phyloP scores from a whole-genome alignment of 2,329 filamentous ascomycete genomes.

The Bipolaris oryzae region DNA sequence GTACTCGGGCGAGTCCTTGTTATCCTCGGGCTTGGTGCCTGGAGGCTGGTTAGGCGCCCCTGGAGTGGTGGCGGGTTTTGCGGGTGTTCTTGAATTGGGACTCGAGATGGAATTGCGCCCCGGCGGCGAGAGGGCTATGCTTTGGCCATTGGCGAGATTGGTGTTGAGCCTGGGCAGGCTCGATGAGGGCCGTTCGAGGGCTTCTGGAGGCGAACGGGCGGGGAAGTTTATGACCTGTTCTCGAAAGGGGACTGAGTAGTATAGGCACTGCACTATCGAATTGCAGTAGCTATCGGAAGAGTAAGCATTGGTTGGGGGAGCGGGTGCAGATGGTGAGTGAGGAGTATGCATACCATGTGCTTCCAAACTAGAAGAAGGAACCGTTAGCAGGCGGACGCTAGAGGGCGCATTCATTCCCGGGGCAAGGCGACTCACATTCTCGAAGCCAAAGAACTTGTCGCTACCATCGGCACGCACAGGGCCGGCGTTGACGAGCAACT shows the following conservation, averaged over 20 bases:
- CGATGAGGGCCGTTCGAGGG: constrained; percentile 63
- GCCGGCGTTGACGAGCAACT: constrained; percentile 84
- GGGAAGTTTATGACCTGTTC: constrained; percentile 94
- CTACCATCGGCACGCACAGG: constrained; percentile 84
- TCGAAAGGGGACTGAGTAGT: constrained; percentile 92
- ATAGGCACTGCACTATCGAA: constrained; percentile 95
- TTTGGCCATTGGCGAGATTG: constrained; percentile 45
- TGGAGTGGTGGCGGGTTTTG: constrained; percentile 50
- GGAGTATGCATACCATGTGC: constrained; percentile 76
- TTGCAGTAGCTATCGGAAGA: constrained; percentile 81
- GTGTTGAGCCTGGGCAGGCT: constrained; percentile 48
- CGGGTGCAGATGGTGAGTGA: constrained; percentile 2
- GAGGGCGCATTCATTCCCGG: constrained; percentile 2
- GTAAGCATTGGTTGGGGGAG: constrained; percentile 18
- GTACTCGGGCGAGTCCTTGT: constrained; percentile 91
- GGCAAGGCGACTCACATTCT: constrained; percentile 74
- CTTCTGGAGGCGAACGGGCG: constrained; percentile 70
- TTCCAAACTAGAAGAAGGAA: constrained; percentile 74
- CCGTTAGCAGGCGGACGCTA: constrained; percentile 29
- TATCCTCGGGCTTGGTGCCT: constrained; percentile 80
- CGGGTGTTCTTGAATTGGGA: constrained; percentile 41
- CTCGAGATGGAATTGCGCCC: constrained; percentile 52
- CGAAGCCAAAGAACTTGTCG: constrained; percentile 97
- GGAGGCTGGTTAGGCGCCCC: constrained; percentile 61
- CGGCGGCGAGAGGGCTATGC: constrained; percentile 60